Conservation (phyloP, 768 basidiomycete genomes). For the Boletus sensibilis region DNA sequence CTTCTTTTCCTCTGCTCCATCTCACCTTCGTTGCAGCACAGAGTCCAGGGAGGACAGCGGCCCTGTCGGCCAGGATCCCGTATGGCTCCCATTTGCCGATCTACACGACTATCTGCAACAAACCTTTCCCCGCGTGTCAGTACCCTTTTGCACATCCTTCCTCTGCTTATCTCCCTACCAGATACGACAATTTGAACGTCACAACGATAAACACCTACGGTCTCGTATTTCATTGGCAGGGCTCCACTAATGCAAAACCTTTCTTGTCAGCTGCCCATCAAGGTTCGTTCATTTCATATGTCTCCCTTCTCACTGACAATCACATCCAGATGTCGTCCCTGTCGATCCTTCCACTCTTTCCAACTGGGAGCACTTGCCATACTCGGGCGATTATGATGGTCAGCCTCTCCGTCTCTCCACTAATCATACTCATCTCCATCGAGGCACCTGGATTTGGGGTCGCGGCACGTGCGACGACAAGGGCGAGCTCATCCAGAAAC, state of each 20-base stretch:
- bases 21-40: neutral
- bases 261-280: neutral
- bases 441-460: conserved; percentile 1
- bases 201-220: neutral
- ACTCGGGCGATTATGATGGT: neutral
- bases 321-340: neutral
- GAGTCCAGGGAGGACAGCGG: neutral
- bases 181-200: neutral
- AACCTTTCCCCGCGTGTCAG: neutral
- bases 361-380: neutral
- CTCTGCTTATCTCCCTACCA: neutral
- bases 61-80: neutral
- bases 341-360: neutral
- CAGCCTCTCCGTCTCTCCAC: neutral
- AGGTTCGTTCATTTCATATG: neutral
- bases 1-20: conserved; percentile 25
- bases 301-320: neutral
- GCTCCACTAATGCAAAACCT: neutral
- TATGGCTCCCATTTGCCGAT: neutral
- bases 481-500: neutral
- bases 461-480: neutral
- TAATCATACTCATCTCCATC: neutral
- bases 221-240: neutral
- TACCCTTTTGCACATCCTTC: neutral
- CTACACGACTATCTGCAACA: neutral